These are phyloP conservation scores for Nigrospora oryzae DNA, from an alignment of 2,329 filamentous ascomycete genomes.

Conservation along the genomic window DNA sequence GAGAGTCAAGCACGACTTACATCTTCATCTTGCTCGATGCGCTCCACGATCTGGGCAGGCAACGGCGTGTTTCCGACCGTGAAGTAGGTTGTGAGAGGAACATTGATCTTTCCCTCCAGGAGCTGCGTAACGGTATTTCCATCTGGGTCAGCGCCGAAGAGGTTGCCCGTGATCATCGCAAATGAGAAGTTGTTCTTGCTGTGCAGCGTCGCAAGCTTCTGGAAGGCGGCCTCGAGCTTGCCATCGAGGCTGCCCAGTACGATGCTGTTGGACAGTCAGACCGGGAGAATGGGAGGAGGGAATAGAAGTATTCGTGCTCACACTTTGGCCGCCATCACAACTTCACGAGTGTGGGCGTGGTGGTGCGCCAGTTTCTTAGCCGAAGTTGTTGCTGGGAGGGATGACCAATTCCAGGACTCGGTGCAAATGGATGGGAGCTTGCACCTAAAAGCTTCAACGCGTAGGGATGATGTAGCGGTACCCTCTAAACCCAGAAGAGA, in stretches of 20 bases:
- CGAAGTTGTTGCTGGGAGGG: too few relatives aligned
- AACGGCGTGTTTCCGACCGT: constrained; percentile 68
- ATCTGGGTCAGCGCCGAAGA: constrained; percentile 60
- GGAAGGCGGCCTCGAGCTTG: constrained; percentile 65
- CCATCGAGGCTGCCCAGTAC: constrained; percentile 81
- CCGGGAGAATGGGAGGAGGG: neutral
- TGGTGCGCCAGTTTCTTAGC: too few relatives aligned
- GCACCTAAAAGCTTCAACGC: too few relatives aligned
- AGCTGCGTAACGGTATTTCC: constrained; percentile 54
- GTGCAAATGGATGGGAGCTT: too few relatives aligned
- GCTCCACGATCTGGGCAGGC: constrained; percentile 61
- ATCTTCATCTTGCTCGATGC: constrained; percentile 61
- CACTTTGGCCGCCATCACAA: constrained; percentile 40
- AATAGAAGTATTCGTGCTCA: constrained; percentile 16
- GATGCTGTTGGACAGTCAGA: constrained; percentile 40
- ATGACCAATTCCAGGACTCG: too few relatives aligned
- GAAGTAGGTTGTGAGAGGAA: constrained; percentile 87
- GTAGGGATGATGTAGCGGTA: too few relatives aligned
- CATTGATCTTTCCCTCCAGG: constrained; percentile 59
- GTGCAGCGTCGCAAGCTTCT: constrained; percentile 73
- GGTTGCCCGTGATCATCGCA: constrained; percentile 74
- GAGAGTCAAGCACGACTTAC: constrained; percentile 18
- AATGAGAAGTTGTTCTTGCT: constrained; percentile 83
- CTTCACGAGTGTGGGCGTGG: too few relatives aligned
- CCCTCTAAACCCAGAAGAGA: too few relatives aligned